These are phyloP conservation scores for Penicillium sp. DNA, from an alignment of 2,329 filamentous ascomycete species.

Conservation along the genomic window DNA sequence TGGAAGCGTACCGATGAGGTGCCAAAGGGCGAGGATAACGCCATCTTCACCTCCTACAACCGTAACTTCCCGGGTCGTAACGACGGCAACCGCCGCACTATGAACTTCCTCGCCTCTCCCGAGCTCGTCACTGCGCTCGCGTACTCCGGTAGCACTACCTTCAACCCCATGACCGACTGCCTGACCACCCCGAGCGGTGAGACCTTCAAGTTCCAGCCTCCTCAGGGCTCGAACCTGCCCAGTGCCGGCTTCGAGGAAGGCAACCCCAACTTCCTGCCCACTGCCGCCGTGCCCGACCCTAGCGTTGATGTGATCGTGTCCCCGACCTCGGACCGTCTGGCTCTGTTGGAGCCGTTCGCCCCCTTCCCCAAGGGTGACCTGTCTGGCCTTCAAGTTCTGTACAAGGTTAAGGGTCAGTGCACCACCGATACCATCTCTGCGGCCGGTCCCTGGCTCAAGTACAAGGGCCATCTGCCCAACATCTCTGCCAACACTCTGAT, in stretches of 20 bases:
- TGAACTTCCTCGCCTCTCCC: conserved; percentile 97
- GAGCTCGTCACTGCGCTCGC: conserved; percentile 96
- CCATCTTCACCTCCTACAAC: conserved; percentile 96
- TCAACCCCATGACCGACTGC: conserved; percentile 89
- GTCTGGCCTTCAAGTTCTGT: conserved; percentile 72
- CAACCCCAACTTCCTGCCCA: conserved; percentile 67
- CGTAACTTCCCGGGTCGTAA: conserved; percentile 97
- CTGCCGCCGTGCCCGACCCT: conserved; percentile 66
- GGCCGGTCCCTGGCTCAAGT: conserved; percentile 94
- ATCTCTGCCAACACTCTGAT: conserved; percentile 97
- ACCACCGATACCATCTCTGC: conserved; percentile 97
- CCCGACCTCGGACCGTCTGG: conserved; percentile 83
- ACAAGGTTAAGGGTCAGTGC: conserved; percentile 96
- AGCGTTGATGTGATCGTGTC: conserved; percentile 69
- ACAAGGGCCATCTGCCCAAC: conserved; percentile 97
- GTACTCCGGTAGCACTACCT: conserved; percentile 85
- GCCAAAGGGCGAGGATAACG: conserved; percentile 78
- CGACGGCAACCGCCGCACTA: conserved; percentile 90
- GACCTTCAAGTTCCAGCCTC: conserved; percentile 79
- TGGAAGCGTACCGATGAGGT: conserved; percentile 90
- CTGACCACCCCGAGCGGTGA: conserved; percentile 74
- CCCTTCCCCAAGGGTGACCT: conserved; percentile 76
- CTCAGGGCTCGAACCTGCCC: conserved; percentile 56
- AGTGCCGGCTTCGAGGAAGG: conserved; percentile 75
- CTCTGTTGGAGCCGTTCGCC: conserved; percentile 82